phyloP scores from a whole-genome alignment of 2,329 filamentous ascomycete genomes.

The Penicillium sp. region DNA sequence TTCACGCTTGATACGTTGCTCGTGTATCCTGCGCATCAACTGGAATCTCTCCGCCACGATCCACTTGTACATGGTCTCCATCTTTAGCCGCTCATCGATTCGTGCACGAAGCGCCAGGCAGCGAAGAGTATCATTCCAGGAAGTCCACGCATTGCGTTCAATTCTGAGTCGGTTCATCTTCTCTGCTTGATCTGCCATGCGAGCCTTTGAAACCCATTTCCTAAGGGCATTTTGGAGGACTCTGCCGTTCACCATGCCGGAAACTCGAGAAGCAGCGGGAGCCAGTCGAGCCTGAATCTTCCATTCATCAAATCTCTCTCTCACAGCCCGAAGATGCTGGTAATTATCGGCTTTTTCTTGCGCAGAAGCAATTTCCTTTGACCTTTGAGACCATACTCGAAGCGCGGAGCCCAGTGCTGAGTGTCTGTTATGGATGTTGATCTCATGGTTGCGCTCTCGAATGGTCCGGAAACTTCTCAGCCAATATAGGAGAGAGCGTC shows the following conservation, averaged over 20 bases:
- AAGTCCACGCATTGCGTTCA: slow-evolving; percentile 54
- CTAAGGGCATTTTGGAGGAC: slow-evolving; percentile 46
- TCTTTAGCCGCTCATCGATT: slow-evolving; percentile 53
- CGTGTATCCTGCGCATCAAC: slow-evolving; percentile 38
- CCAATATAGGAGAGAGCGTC: slow-evolving; percentile 41
- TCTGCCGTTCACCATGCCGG: slow-evolving; percentile 43
- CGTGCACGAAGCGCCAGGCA: slow-evolving; percentile 49
- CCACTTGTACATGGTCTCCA: slow-evolving; percentile 59
- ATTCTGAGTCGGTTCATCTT: slow-evolving; percentile 51
- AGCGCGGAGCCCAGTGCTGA: slow-evolving; percentile 28
- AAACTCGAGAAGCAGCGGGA: slow-evolving; percentile 42
- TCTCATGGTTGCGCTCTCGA: slow-evolving; percentile 38
- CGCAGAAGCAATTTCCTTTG: slow-evolving; percentile 24
- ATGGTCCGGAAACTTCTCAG: slow-evolving; percentile 38
- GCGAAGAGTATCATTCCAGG: slow-evolving; percentile 60
- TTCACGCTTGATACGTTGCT: slow-evolving; percentile 39
- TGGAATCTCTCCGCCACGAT: slow-evolving; percentile 48
- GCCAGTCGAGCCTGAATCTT: slow-evolving; percentile 40
- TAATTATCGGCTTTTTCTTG: slow-evolving; percentile 31
- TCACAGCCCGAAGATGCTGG: slow-evolving; percentile 34
- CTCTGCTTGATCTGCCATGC: slow-evolving; percentile 46
- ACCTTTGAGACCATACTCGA: slow-evolving; percentile 34
- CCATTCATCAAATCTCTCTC: slow-evolving; percentile 42
- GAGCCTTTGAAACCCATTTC: slow-evolving; percentile 48
- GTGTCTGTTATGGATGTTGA: slow-evolving; percentile 31